Percentiles rank a stretch among this genome's conserved stretches.
Evolutionary conservation across 768 basidiomycete genomes (phyloP).

Genomic region (Lactarius sp.): DNA sequence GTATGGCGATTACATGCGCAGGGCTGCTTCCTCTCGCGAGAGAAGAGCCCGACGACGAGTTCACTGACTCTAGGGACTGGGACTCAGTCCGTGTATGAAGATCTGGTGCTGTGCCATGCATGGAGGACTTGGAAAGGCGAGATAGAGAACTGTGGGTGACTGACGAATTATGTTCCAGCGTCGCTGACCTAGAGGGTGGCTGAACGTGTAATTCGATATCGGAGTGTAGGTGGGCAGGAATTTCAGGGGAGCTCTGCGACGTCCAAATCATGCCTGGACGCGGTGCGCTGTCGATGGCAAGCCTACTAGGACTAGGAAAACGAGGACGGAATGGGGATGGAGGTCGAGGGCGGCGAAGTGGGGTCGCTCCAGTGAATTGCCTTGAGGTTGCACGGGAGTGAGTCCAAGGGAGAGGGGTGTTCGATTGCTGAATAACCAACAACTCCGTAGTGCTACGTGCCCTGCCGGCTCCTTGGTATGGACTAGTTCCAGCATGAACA

Average conservation of each 20-base stretch:
- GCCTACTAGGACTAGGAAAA: background rate
- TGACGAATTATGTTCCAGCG: background rate
- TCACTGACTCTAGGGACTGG: background rate
- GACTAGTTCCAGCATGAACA: background rate
- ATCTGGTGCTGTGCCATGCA: background rate
- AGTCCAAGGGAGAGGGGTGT: background rate
- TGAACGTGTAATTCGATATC: background rate
- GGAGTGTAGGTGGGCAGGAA: background rate
- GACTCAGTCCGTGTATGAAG: background rate
- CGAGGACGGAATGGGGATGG: background rate
- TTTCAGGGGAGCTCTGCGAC: background rate
- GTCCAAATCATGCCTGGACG: background rate
- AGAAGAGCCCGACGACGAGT: background rate
- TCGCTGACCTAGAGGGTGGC: background rate
- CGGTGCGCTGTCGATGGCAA: background rate
- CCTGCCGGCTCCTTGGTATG: background rate
- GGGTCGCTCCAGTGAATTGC: background rate
- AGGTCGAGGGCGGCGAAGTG: background rate
- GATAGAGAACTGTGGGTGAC: background rate
- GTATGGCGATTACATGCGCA: background rate
- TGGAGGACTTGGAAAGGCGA: background rate
- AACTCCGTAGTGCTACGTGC: too few species aligned
- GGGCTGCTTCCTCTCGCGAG: background rate
- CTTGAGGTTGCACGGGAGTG: constrained; percentile 1
- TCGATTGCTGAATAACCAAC: background rate